A percentile compares a stretch with the other conserved stretches of the same genome.
phyloP scores from a whole-genome alignment of 2,329 filamentous ascomycete species.

The Calonectria henricotiae region DNA sequence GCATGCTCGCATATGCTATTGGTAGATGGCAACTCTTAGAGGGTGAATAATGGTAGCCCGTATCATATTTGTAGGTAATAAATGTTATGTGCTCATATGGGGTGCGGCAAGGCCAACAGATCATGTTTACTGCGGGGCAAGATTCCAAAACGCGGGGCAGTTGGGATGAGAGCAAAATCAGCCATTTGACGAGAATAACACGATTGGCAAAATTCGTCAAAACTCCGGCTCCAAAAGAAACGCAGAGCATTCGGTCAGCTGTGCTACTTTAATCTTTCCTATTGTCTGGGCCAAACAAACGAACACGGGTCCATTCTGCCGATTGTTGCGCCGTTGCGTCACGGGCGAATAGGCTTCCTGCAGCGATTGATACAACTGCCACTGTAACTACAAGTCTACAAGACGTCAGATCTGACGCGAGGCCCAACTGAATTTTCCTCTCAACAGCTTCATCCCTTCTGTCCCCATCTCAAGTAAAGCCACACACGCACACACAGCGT shows the following conservation, averaged over 20 bases:
- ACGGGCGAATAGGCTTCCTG: conserved; percentile 9
- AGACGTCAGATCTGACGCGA: neutral
- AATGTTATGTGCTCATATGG: no score
- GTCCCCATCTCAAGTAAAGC: neutral
- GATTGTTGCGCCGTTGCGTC: neutral
- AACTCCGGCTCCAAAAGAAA: neutral
- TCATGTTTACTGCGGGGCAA: neutral
- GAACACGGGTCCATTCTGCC: no score
- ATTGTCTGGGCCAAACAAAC: neutral
- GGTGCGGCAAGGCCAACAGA: no score
- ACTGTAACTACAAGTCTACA: conserved; percentile 1
- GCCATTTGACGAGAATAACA: neutral
- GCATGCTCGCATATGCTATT: no score
- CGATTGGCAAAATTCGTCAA: neutral
- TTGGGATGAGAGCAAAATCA: neutral
- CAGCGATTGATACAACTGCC: neutral
- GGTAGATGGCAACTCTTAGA: no score
- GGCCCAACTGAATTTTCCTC: neutral
- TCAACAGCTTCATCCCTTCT: neutral
- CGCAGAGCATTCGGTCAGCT: no score
- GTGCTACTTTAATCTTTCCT: neutral
- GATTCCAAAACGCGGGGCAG: conserved; percentile 1
- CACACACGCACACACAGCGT: neutral
- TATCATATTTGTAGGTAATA: no score
- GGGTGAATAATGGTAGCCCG: no score